Evolutionary conservation across 306 rosid genomes (phyloP), one percentile per base, ranked within the genome.

Genomic region (Cicer bijugum): DNA sequence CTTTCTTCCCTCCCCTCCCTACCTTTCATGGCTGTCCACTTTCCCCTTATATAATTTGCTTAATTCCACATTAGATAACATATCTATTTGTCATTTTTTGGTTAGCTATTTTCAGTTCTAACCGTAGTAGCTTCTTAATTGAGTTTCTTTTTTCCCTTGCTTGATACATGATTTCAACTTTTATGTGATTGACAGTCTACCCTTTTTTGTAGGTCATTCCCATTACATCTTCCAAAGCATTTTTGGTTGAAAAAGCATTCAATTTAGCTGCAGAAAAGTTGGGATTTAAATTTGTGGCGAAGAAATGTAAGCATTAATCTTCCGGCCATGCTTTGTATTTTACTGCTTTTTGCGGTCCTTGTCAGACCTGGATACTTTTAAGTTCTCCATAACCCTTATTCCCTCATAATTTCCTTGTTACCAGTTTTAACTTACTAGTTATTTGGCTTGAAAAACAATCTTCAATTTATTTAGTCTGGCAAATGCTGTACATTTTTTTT

Each of bases 191-290:
- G 11, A 52, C 70, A 11, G 4, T 60, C 15, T 74, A 39, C 70
- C 62, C 80, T 77, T 77, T 77, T 82, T 60, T 86, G 79, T 78
- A 94, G 99, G 99, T 62, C 23, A 78, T 89, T 80, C 96, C 99
- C 56, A 85, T 94, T 77, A 89, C 95, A 74, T 83, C 86, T 80
- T 83, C 97, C 84, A 91, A 81, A 85, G 88, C 88, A 45, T 75
- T 73, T 74, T 80, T 77, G 77, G 85, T 76, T 75, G 89, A 88
- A 75, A 90, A 86, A 71, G 84, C 76, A 56, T 94, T 94, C 85
- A 91, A 82, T 75, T 85, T 94, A 75, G 99, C 97, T 69, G 96
- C 99, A 74, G 85, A 91, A 53, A 91, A 84, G 88, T 66, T 88
- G 72, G 90, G 91, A 61, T 94, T 94, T 81, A 69, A 88, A 78